A percentile compares a stretch with the other conserved stretches of the same genome.
Conservation (phyloP, 2,329 filamentous ascomycete genomes). For the Akanthomyces dipterigenus region DNA sequence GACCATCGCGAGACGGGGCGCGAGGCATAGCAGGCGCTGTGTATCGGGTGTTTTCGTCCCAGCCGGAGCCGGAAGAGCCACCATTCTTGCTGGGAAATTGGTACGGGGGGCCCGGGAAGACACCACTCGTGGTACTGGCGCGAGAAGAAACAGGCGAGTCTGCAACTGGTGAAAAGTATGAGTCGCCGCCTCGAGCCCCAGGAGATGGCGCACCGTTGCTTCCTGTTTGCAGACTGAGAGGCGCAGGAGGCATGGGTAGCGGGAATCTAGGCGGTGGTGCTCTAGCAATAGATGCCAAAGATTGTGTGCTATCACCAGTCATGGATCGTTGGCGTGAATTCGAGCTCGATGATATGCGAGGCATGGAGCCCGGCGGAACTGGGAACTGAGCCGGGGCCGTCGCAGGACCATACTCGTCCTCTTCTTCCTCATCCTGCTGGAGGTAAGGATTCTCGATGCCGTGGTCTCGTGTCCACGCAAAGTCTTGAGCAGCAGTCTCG, state of each 20-base stretch:
- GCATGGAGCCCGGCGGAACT: constrained; percentile 23
- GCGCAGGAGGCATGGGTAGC: constrained; percentile 46
- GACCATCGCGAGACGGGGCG: constrained; percentile 71
- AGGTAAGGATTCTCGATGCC: constrained; percentile 78
- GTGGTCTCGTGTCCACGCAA: constrained; percentile 70
- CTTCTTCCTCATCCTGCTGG: constrained; percentile 55
- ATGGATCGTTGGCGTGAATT: constrained; percentile 71
- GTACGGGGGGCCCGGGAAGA: constrained; percentile 52
- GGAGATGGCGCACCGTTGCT: constrained; percentile 48
- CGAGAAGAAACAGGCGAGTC: constrained; percentile 74
- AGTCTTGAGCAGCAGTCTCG: constrained; percentile 59
- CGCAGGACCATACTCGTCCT: constrained; percentile 43
- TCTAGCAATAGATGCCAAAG: constrained; percentile 49
- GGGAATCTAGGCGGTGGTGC: constrained; percentile 68
- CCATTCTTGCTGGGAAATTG: constrained; percentile 63
- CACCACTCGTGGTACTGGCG: constrained; percentile 66
- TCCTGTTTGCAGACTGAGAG: constrained; percentile 65
- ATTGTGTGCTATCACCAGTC: constrained; percentile 62
- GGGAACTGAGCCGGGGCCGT: constrained; percentile 31
- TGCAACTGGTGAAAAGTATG: constrained; percentile 84
- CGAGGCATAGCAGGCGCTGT: constrained; percentile 83
- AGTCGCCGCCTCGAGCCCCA: constrained; percentile 58
- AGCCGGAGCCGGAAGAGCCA: constrained; percentile 58
- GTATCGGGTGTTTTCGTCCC: constrained; percentile 74
- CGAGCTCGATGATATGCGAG: constrained; percentile 54